These are phyloP conservation scores for Cucumis melo DNA, from an alignment of 306 rosid species.

Conservation along the genomic window DNA sequence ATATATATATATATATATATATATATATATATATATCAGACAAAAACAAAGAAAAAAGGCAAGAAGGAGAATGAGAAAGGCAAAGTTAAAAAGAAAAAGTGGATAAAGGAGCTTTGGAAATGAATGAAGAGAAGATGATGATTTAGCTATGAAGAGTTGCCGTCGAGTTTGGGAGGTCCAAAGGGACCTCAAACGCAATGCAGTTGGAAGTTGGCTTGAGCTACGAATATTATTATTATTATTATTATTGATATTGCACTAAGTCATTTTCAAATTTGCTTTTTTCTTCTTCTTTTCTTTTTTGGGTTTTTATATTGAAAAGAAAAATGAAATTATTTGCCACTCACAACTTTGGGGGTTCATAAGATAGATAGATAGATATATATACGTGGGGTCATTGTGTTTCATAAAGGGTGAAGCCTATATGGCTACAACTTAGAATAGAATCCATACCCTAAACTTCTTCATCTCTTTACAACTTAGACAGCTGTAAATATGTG, in stretches of 20 bases:
- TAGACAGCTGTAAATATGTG: background rate
- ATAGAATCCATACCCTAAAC: background rate
- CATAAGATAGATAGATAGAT: background rate
- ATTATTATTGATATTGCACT: background rate
- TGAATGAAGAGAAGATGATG: background rate
- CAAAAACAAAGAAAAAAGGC: background rate
- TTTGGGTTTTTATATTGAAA: background rate
- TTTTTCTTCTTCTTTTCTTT: background rate
- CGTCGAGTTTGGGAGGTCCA: background rate
- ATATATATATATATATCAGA: background rate
- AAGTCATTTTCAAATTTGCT: slow-evolving; percentile 10
- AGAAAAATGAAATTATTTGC: background rate
- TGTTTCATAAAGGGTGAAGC: slow-evolving; percentile 4
- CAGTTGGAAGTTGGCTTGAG: background rate
- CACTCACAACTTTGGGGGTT: background rate
- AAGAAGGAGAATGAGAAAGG: no score
- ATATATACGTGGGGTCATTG: slow-evolving; percentile 2
- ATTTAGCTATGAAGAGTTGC: background rate
- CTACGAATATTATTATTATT: background rate
- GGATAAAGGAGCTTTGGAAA: background rate
- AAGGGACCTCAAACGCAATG: background rate
- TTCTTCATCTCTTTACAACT: background rate
- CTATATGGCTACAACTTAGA: background rate
- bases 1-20: no score
- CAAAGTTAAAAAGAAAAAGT: background rate